Evolutionary conservation across 805 yeast genomes (phyloP), one percentile per base, ranked within the genome.

Genomic region (Saccharomycopsis babjevae): DNA sequence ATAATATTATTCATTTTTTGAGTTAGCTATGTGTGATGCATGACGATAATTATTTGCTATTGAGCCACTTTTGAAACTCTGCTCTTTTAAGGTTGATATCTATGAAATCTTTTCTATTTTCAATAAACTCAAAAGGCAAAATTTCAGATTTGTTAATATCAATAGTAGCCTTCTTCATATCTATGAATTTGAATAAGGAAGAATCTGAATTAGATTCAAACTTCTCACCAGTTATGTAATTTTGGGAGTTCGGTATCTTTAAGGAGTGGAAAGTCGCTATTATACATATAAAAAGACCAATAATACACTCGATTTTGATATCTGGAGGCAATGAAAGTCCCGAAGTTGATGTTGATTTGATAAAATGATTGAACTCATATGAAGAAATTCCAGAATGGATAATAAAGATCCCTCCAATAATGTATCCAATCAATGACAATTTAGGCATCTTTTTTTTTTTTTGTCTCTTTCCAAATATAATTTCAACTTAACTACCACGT

Each of bases 371-470:
- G 69, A 75, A 76, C 66, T 82, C 84, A 64, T 77, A 79, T 1
- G 85, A 76, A 6, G 85, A 82, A 64, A 79, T 81, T 0, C 79
- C 83, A 1, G 84, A 77, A 67, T 83, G 85, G 1, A 74, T 57
- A 42, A 82, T 71, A 5, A 63, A 54, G 3, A 66, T 15, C 0
- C 61, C 30, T 5, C 64, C 66, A 25, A 61, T 20, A 16, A 61
- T 40, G 22, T 63, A 63, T 6, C 55, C 40, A 4, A 58, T 11
- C 39, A 46, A 28, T 25, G 32, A 46, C 28, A 46, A 46, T 46
- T 22, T 22, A 5, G 25, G 2, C 52, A 46, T 46, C 11, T 4
- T 46, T 46, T 22, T 7, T 18, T 7, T 18, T 40, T 6, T 6
- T 40, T 16, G 7, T 40, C 7, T 40, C 16, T 16, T 3, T 10